A percentile compares a stretch with the other conserved stretches of the same genome.
These are phyloP conservation scores for Neurospora sp. DNA, from an alignment of 495 filamentous ascomycete species.

Conservation along the genomic window DNA sequence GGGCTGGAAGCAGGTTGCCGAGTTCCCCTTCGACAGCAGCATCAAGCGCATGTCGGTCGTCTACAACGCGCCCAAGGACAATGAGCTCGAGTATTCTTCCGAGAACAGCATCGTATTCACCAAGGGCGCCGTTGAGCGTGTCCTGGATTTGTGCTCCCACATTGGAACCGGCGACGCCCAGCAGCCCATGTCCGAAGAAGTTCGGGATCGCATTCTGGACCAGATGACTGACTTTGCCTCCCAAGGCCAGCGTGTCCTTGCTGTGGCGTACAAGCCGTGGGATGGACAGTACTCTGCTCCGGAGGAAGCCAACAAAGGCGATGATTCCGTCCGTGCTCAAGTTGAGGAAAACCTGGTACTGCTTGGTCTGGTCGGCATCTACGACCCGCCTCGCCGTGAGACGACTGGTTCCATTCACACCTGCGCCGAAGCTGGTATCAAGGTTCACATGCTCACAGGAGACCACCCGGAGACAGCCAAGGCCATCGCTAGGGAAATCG, in stretches of 20 bases:
- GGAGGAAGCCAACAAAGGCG: constrained; percentile 4
- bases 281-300: constrained; percentile 13
- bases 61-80: constrained; percentile 35
- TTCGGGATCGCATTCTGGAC: constrained; percentile 49
- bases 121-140: constrained; percentile 74
- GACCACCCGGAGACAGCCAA: constrained; percentile 68
- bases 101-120: constrained; percentile 51
- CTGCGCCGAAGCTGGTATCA: constrained; percentile 61
- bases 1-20: constrained; percentile 56
- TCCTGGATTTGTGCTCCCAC: constrained; percentile 60
- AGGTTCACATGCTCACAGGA: constrained; percentile 73
- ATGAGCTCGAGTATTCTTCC: constrained; percentile 17
- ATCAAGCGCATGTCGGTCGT: constrained; percentile 82
- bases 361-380: constrained; percentile 63
- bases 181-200: constrained; percentile 45
- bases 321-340: constrained; percentile 29
- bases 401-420: constrained; percentile 53
- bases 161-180: constrained; percentile 43
- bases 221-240: constrained; percentile 60
- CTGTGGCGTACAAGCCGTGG: constrained; percentile 49
- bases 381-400: constrained; percentile 64
- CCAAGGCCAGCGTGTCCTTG: constrained; percentile 72
- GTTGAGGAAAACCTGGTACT: constrained; percentile 51
- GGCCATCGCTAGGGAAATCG: constrained; percentile 66
- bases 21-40: constrained; percentile 72